Conservation (phyloP, 257 asterid species). For the Voacanga thouarsii region DNA sequence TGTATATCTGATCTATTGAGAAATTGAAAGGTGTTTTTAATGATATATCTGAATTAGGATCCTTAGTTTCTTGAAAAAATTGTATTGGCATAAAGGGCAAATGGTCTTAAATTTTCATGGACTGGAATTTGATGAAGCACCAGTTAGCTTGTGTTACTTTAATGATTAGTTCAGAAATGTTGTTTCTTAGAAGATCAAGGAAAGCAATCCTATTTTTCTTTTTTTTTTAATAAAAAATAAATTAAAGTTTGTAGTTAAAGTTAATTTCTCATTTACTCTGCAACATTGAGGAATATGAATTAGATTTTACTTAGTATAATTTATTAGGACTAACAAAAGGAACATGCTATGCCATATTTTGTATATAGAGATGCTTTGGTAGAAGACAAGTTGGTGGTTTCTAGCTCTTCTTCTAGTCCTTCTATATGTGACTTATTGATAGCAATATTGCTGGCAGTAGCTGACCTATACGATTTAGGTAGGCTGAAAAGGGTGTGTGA, state of each 20-base stretch:
- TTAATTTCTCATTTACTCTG: too few relatives aligned
- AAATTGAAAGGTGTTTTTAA: background rate
- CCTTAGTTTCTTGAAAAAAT: background rate
- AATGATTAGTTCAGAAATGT: background rate
- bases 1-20: too few relatives aligned
- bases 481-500: constrained; percentile 88
- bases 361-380: constrained; percentile 75
- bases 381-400: constrained; percentile 70
- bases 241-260: too few relatives aligned
- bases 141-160: background rate
- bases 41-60: too few relatives aligned
- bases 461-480: constrained; percentile 81
- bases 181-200: background rate
- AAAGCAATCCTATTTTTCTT: background rate
- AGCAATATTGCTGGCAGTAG: constrained; percentile 86
- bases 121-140: background rate
- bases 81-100: background rate
- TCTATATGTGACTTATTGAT: constrained; percentile 58
- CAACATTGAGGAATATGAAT: background rate
- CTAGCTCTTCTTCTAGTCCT: constrained; percentile 57
- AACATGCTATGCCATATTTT: constrained; percentile 34
- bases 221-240: background rate
- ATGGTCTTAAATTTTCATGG: background rate
- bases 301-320: background rate
- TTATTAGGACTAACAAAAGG: background rate